A percentile compares a stretch with the other conserved stretches of the same genome.
Conservation (phyloP, 441 rosid species). For the Jatropha multifida region DNA sequence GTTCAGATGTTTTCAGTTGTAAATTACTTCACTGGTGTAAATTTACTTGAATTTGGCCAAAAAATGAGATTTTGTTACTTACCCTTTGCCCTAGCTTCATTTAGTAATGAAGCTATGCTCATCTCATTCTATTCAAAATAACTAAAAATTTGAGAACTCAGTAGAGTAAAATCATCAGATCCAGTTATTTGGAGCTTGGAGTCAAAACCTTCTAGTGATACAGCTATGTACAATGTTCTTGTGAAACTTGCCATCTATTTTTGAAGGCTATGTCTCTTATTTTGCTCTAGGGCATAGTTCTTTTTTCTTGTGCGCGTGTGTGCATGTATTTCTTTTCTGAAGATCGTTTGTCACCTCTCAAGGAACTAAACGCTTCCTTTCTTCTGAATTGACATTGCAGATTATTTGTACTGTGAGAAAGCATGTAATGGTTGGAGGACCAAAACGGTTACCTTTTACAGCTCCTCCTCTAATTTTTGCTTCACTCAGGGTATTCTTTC, state of each 20-base stretch:
- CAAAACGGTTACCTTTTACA: conserved; percentile 77
- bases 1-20: not conserved
- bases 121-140: not conserved
- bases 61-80: not conserved
- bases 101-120: not conserved
- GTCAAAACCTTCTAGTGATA: not conserved
- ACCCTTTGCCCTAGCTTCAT: not conserved
- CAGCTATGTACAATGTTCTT: not conserved
- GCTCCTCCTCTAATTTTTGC: conserved; percentile 83
- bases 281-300: too few species aligned
- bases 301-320: too few species aligned
- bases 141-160: not conserved
- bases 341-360: not conserved
- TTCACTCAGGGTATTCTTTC: conserved; percentile 65
- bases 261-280: not conserved
- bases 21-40: conserved; percentile 2
- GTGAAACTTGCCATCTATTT: not conserved
- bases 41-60: not conserved
- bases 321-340: not conserved
- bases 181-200: not conserved
- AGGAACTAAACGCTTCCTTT: not conserved
- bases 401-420: conserved; percentile 68
- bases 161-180: not conserved
- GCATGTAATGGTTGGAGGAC: conserved; percentile 84
- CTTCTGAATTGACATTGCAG: conserved; percentile 36